A percentile compares a stretch with the other conserved stretches of the same genome.
Conservation (phyloP, 768 basidiomycete species). For the Termitomyces sp. region DNA sequence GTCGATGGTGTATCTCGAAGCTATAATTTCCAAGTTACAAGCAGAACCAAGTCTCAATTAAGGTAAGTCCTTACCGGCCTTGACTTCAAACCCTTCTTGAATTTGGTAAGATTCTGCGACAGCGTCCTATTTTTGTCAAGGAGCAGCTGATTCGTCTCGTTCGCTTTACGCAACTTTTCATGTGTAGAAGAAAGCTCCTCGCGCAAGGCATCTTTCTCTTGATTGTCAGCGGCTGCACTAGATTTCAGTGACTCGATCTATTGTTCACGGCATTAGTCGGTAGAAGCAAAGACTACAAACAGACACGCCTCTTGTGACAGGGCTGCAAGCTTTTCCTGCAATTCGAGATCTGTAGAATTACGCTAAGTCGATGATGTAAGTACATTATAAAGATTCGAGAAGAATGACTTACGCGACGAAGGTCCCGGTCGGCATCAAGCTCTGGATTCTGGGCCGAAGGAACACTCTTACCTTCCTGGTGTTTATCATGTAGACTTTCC, state of each 20-base stretch:
- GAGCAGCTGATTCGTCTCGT: not conserved
- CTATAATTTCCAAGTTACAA: not conserved
- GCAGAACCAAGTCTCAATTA: not conserved
- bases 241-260: constrained; percentile 2
- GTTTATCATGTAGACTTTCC: not conserved
- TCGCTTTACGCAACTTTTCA: constrained; percentile 2
- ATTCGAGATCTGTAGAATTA: not conserved
- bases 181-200: constrained; percentile 1
- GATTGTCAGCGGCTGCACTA: not conserved
- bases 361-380: not conserved
- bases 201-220: not conserved
- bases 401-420: not conserved
- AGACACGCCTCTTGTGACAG: not conserved
- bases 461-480: not conserved
- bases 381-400: not conserved
- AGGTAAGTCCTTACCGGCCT: not conserved
- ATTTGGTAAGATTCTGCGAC: not conserved
- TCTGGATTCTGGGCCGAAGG: not conserved
- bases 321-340: not conserved
- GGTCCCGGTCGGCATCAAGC: not conserved
- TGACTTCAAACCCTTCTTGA: not conserved
- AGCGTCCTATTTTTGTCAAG: constrained; percentile 3
- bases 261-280: not conserved
- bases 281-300: not conserved
- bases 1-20: not conserved